A percentile compares a stretch with the other conserved stretches of the same genome.
Evolutionary conservation across 352 stramenopile genomes (phyloP).

Genomic region (Blastocystis sp.): DNA sequence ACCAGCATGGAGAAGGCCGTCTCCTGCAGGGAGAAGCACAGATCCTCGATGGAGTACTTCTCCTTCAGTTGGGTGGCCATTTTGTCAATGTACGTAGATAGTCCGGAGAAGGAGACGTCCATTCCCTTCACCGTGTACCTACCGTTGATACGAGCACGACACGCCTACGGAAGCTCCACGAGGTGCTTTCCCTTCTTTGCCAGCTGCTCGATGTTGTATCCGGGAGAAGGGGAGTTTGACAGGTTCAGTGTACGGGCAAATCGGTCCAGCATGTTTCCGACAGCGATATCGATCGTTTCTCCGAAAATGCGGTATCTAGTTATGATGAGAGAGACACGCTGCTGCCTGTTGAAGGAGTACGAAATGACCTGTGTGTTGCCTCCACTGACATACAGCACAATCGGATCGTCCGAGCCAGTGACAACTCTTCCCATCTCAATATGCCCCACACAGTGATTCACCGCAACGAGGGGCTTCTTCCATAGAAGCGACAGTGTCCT

Average conservation of each 20-base stretch:
- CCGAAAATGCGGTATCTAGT: conserved; percentile 95
- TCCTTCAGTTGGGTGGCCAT: conserved; percentile 78
- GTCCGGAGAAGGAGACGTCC: conserved; percentile 96
- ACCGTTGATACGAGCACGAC: neutral
- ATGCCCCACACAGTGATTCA: conserved; percentile 99
- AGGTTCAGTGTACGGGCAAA: conserved; percentile 89
- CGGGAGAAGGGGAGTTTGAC: conserved; percentile 94
- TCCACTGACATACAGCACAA: conserved; percentile 97
- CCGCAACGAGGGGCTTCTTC: conserved; percentile 88
- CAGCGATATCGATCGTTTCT: conserved; percentile 99
- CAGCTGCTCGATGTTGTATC: conserved; percentile 98
- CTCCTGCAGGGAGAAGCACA: conserved; percentile 98
- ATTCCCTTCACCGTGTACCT: conserved; percentile 82
- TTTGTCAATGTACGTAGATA: conserved; percentile 93
- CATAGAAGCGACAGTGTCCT: conserved; percentile 89
- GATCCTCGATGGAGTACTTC: conserved; percentile 87
- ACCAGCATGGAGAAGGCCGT: conserved; percentile 99
- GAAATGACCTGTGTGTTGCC: conserved; percentile 92
- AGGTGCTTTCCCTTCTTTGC: conserved; percentile 84
- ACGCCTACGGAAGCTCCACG: conserved; percentile 91
- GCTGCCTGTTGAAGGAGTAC: conserved; percentile 63
- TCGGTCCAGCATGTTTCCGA: conserved; percentile 97
- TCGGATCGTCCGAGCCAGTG: conserved; percentile 85
- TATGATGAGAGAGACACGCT: conserved; percentile 74
- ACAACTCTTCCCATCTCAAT: conserved; percentile 99